Base-by-base conservation (phyloP, 2,329 filamentous ascomycete species). In the Aspergillus texensis region DNA sequence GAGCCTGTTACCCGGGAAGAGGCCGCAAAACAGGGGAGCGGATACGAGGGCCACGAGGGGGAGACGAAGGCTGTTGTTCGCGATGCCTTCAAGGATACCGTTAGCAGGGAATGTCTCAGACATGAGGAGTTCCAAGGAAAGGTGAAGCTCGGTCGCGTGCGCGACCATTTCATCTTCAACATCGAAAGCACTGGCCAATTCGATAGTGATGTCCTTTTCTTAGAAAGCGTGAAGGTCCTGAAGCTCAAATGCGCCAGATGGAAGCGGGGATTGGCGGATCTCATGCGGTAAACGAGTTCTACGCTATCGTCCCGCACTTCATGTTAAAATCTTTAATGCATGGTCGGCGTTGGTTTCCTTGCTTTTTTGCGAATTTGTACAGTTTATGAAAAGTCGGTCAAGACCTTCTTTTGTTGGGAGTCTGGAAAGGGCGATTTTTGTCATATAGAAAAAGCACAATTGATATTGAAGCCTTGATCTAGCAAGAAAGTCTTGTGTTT, bases 91-190 rank as follows among this genome's bases (percentile, higher is more conserved):
- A 92, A 91, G 74, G 96, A 99, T 77, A 98, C 94, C 0, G 94
- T 99, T 65, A 96, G 91, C 79, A 88, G 95, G 69, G 96, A 99
- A 81, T 95, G 91, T 74, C 80, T 99, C 74, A 88, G 95, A 57
- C 94, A 99, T 76, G 85, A 89, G 30, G 95, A 98, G 80, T 98
- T 99, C 81, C 88, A 95, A 79, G 92, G 89, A 75, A 99, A 97
- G 83, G 95, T 99, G 67, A 94, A 93, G 83, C 87, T 99, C 36
- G 95, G 95, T 50, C 86, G 96, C 60, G 84, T 93, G 71, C 85
- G 93, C 68, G 95, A 99, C 78, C 96, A 99, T 81, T 99, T 99
- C 79, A 98, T 99, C 79, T 99, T 95, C 84, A 91, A 89, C 60
- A 86, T 99, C 41, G 95, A 99, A 84, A 97, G 94, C 82, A 90